Conservation (phyloP, 345 rosid genomes). For the Hevea brasiliensis region DNA sequence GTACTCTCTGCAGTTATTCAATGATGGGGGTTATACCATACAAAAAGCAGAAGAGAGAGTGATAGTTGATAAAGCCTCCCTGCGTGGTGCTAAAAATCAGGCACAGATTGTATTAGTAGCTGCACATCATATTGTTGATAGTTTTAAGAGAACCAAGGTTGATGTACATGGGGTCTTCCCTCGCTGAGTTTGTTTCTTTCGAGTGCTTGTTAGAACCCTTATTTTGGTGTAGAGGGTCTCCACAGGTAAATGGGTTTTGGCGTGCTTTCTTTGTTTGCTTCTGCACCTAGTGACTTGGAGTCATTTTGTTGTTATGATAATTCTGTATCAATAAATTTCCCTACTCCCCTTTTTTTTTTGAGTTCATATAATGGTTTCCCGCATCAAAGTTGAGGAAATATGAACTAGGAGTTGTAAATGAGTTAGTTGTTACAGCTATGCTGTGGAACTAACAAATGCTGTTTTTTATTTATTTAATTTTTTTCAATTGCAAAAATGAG, state of each 20-base stretch:
- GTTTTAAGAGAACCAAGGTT: slow-evolving; percentile 2
- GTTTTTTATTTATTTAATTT: too few species aligned
- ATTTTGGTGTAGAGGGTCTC: slow-evolving; percentile 1
- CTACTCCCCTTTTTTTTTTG: too few species aligned
- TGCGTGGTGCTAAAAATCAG: slow-evolving; percentile 2
- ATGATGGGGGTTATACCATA: background rate
- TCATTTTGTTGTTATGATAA: too few species aligned
- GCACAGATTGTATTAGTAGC: slow-evolving; percentile 6
- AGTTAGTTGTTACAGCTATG: too few species aligned
- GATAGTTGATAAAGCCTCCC: background rate
- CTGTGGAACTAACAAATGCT: too few species aligned
- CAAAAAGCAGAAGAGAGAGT: background rate
- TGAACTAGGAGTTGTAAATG: too few species aligned
- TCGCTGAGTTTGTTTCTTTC: slow-evolving; percentile 10
- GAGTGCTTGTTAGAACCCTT: background rate
- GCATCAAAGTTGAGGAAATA: too few species aligned
- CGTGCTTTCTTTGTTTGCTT: background rate
- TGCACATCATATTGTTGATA: background rate
- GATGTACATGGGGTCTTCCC: slow-evolving; percentile 18
- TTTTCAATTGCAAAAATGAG: too few species aligned
- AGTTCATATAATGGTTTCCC: too few species aligned
- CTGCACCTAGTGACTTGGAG: too few species aligned
- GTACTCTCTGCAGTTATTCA: background rate
- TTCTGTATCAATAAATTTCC: too few species aligned
- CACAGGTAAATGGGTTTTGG: background rate